These are phyloP conservation scores for Cymbopogon flexuosus DNA, from an alignment of 202 grass and related monocot species.

Conservation along the genomic window DNA sequence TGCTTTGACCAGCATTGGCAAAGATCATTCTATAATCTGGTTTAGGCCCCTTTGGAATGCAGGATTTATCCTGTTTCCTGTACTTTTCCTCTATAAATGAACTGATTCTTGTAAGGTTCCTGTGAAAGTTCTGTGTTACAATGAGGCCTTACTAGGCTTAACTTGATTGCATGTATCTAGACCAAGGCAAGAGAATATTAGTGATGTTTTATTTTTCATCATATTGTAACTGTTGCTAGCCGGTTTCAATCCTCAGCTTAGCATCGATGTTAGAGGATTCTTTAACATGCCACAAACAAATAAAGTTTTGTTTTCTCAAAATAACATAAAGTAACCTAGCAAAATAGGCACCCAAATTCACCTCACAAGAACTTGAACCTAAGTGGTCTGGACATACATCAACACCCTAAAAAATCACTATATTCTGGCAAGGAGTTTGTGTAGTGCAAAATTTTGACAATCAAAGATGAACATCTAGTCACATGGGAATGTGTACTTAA, in stretches of 20 bases:
- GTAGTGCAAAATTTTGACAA: neutral
- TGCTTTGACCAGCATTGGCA: neutral
- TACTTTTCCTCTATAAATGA: neutral
- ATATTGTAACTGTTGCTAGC: neutral
- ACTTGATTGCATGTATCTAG: neutral
- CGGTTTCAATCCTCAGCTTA: neutral
- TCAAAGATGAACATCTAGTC: constrained; percentile 5
- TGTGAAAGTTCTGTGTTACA: neutral
- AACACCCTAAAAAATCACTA: neutral
- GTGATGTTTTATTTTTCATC: neutral
- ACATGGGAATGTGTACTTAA: neutral
- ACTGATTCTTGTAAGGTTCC: neutral
- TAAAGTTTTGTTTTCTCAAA: neutral
- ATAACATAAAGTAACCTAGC: constrained; percentile 8
- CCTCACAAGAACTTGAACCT: neutral
- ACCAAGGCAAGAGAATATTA: neutral
- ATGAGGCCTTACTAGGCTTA: neutral
- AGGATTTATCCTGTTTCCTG: neutral
- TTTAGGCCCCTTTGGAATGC: neutral
- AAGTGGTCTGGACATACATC: neutral
- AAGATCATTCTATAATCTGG: constrained; percentile 20
- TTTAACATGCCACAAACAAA: constrained; percentile 8
- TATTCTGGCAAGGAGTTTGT: neutral
- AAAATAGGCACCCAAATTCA: neutral
- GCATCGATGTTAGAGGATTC: constrained; percentile 6